phyloP scores from a whole-genome alignment of 1,284 basidiomycete species.

The Pterulicium gracile region DNA sequence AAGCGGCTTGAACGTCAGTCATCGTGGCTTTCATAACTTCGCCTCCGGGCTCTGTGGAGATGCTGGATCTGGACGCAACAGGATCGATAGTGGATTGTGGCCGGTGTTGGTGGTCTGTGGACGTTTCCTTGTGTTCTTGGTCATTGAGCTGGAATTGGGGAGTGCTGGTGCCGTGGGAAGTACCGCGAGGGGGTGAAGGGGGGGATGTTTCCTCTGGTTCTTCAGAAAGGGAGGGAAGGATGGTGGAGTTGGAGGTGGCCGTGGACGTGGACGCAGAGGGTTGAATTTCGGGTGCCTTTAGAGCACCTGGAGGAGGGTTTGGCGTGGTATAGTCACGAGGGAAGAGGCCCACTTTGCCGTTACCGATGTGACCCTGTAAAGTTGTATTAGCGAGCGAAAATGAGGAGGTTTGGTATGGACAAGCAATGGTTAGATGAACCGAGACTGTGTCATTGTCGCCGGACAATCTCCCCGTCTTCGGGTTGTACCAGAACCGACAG shows the following conservation, averaged over 20 bases:
- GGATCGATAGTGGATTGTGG: slow-evolving; percentile 21
- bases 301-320: background rate
- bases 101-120: slow-evolving; percentile 14
- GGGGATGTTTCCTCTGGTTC: background rate
- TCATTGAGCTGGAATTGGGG: background rate
- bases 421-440: too few species aligned
- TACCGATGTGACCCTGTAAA: background rate
- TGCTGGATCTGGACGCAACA: slow-evolving; percentile 16
- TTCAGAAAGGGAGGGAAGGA: background rate
- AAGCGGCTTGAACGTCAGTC: slow-evolving; percentile 81
- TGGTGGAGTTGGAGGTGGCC: background rate
- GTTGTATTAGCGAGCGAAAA: too few species aligned
- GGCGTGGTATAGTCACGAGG: background rate
- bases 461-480: too few species aligned
- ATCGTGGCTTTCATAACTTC: slow-evolving; percentile 77
- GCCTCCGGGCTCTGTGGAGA: slow-evolving; percentile 23
- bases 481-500: too few species aligned
- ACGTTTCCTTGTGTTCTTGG: background rate
- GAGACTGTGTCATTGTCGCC: too few species aligned
- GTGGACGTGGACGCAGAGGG: slow-evolving; percentile 7
- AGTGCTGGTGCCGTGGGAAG: background rate
- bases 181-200: too few species aligned
- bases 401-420: too few species aligned
- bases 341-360: background rate
- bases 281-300: background rate